Evolutionary conservation across 148 eudicot species (phyloP), one percentile per base, ranked within the genome.

Genomic region (Polygonum aviculare): DNA sequence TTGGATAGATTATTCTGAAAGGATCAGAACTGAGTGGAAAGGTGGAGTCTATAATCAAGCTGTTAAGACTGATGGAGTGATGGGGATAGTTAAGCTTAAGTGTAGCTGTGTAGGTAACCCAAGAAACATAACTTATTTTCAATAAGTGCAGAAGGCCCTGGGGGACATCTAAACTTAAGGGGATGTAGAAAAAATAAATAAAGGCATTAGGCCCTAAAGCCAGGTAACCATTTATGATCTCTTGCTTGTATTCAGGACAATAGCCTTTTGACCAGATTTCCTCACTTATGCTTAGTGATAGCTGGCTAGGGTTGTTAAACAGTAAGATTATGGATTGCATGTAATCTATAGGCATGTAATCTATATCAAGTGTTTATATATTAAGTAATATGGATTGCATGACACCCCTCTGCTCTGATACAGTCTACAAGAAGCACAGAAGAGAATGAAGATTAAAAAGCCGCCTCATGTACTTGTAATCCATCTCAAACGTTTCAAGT

Each of bases 381-480:
- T 35, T 38, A 26, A 26, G 31, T 26, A 22, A 8, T 69, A 69
- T 15, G 10, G 16, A 12, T 67, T 67, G 10, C 36, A 22, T 57
- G 63, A 57, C 63, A 57, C 31, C 63, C 35, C 12, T 35, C 26
- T 69, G 48, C 21, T 60, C n/a, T n/a, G 12, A 8, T 79, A 73
- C 87, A 91, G 97, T 77, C 83, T 91, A 80, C 97, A 91, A 82
- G 97, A 91, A 83, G 97, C 97, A 3, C 97, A 91, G 74, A 91
- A 91, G 85, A 88, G 97, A 79, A 91, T 91, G 97, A 89, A 91
- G 93, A 91, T 91, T 62, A 91, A 90, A 80, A 91, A 88, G 79
- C 85, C 97, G 14, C 97, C 97, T 15, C 93, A 86, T 73, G 84
- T 91, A 74, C 89, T 91, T 33, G 97, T 91, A 60, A 91, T 91